These are phyloP conservation scores for Fusarium humuli DNA, from an alignment of 2,329 filamentous ascomycete genomes.

Conservation along the genomic window DNA sequence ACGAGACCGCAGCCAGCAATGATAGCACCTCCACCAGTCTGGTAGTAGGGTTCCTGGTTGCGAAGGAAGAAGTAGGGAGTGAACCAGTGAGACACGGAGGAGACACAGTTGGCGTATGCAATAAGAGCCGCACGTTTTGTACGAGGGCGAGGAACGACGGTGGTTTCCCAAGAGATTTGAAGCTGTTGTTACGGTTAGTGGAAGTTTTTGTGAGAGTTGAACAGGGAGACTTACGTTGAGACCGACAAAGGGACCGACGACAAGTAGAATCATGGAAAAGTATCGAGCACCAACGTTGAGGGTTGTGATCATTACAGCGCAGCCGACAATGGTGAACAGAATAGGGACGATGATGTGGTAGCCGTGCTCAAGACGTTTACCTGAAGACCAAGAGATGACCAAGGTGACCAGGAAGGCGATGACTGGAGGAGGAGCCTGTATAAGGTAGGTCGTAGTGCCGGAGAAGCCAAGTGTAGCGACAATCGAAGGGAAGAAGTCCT, in stretches of 20 bases:
- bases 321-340: slow-evolving; percentile 52
- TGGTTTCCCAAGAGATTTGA: slow-evolving; percentile 57
- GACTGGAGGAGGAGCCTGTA: slow-evolving; percentile 56
- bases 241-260: slow-evolving; percentile 54
- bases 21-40: slow-evolving; percentile 47
- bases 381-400: slow-evolving; percentile 54
- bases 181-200: not conserved
- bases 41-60: slow-evolving; percentile 48
- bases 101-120: slow-evolving; percentile 56
- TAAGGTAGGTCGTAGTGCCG: slow-evolving; percentile 52
- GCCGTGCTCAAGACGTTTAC: slow-evolving; percentile 53
- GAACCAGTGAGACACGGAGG: slow-evolving; percentile 56
- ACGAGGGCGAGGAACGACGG: slow-evolving; percentile 54
- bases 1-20: slow-evolving; percentile 43
- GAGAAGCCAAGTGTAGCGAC: slow-evolving; percentile 47
- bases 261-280: slow-evolving; percentile 56
- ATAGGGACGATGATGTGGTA: slow-evolving; percentile 57
- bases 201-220: rapidly evolving
- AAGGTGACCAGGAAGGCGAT: slow-evolving; percentile 56
- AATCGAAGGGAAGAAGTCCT: slow-evolving; percentile 59
- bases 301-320: slow-evolving; percentile 57
- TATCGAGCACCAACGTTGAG: slow-evolving; percentile 57
- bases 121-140: slow-evolving; percentile 57
- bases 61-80: slow-evolving; percentile 54
- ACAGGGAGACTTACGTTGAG: slow-evolving; percentile 47